Conservation (phyloP, 1,284 basidiomycete species). For the Takashimella koratensis region DNA sequence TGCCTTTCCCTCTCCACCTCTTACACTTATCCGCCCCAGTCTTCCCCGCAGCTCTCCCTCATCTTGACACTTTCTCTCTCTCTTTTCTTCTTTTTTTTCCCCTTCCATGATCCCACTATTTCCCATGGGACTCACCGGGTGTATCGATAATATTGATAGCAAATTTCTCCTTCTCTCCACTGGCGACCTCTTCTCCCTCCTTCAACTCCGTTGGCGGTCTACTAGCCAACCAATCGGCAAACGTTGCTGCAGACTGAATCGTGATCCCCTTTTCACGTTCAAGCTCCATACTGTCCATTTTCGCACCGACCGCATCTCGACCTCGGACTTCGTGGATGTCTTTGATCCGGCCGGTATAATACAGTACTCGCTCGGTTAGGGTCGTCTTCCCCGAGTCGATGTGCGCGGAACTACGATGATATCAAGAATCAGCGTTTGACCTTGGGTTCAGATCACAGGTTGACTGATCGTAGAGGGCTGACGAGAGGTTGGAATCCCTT, state of each 20-base stretch:
- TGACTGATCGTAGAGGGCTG: too few species aligned
- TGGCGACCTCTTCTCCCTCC: slow-evolving; percentile 49
- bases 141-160: slow-evolving; percentile 99
- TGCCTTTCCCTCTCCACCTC: too few species aligned
- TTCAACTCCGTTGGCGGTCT: slow-evolving; percentile 51
- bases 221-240: slow-evolving; percentile 86
- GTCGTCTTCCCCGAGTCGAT: slow-evolving; percentile 99
- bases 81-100: not conserved
- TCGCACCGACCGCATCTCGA: slow-evolving; percentile 91
- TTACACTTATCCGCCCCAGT: too few species aligned
- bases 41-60: not conserved
- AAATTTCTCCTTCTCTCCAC: slow-evolving; percentile 71
- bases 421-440: not conserved
- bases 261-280: slow-evolving; percentile 99
- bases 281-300: slow-evolving; percentile 99
- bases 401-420: slow-evolving; percentile 63
- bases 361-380: slow-evolving; percentile 89
- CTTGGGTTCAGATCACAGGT: not conserved
- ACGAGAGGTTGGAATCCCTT: not conserved
- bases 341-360: slow-evolving; percentile 92
- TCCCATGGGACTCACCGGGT: slow-evolving; percentile 66
- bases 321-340: slow-evolving; percentile 98
- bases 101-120: not conserved
- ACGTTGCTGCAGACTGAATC: slow-evolving; percentile 97
- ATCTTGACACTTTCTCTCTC: not conserved